These are phyloP conservation scores for Aspergillus phoenicis DNA, from an alignment of 2,329 filamentous ascomycete species.

Conservation along the genomic window DNA sequence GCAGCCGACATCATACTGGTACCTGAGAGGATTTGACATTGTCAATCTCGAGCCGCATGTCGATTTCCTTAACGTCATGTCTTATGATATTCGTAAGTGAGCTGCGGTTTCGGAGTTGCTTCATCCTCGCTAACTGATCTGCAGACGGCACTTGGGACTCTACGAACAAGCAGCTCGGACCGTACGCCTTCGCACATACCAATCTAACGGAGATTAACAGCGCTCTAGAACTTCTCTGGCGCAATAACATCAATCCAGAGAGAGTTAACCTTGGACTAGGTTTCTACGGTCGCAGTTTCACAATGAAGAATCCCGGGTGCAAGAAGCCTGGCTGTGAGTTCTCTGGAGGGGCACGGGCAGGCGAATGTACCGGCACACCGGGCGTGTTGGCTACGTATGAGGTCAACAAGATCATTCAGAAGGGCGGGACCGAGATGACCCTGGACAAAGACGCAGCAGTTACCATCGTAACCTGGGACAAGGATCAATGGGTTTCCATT, in stretches of 20 bases:
- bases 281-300: conserved; percentile 44
- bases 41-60: conserved; percentile 14
- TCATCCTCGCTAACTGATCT: not conserved
- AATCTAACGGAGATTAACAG: conserved; percentile 33
- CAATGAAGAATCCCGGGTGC: conserved; percentile 10
- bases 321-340: conserved; percentile 15
- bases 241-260: conserved; percentile 42
- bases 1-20: conserved; percentile 21
- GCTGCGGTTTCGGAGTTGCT: not conserved
- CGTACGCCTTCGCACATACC: conserved; percentile 25
- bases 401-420: conserved; percentile 9
- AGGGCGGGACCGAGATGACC: not conserved
- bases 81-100: conserved; percentile 23
- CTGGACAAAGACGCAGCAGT: conserved; percentile 17
- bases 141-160: conserved; percentile 28
- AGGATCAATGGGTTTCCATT: conserved; percentile 20
- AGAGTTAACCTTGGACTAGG: conserved; percentile 52
- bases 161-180: conserved; percentile 15
- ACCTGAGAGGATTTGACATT: conserved; percentile 19
- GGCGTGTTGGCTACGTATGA: conserved; percentile 13
- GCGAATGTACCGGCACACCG: conserved; percentile 11
- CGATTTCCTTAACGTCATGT: conserved; percentile 27
- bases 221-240: conserved; percentile 51
- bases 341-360: not conserved
- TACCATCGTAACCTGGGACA: conserved; percentile 19